Evolutionary conservation across 2,329 filamentous ascomycete species (phyloP), one percentile per base, ranked within the genome.

Genomic region (Cercospora sp.): DNA sequence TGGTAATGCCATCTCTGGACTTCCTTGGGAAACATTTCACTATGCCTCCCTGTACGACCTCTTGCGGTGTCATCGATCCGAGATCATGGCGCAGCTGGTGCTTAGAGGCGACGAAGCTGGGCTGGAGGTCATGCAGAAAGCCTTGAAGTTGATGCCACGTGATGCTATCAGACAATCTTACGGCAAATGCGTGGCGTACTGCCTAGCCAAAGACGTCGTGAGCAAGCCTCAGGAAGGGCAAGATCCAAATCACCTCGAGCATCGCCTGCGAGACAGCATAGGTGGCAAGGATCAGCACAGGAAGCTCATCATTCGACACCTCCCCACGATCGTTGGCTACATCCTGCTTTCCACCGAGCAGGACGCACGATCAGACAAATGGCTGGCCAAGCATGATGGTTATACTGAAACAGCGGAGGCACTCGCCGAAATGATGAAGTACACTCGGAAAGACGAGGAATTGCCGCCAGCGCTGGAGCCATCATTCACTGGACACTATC

Each of bases 11-110:
- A 82, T 97, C 7, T 83, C 86, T n/a, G 84, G 88, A 3, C 91
- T 99, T 60, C 94, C 95, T 0, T 97, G 87, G 75, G 82, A 85
- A n/a, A 91, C 95, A 1, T 99, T 99, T 78, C 90, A 89, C 1
- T 99, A 96, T 75, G 67, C 80, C 1, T 87, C 81, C 16, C 84
- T 98, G 1, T 78, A 84, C 18, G 89, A 92, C 4, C 85, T 99
- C 63, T 79, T 97, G 2, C 76, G 79, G 5, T 88, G 91, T 68
- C 88, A 91, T 5, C 88, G 93, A 76, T 87, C 90, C 33, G 95
- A 99, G 78, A 86, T 91, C 4, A 86, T 91, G 18, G 93, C 91
- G 0, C 87, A 97, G 68, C 87, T 94, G 75, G 84, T 94, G 42
- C 95, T 97, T 91, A 89, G 92, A 69, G 89, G 87, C 0, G 89